phyloP scores from a whole-genome alignment of 2,329 filamentous ascomycete species.

The Paraphaeosphaeria sporulosa region DNA sequence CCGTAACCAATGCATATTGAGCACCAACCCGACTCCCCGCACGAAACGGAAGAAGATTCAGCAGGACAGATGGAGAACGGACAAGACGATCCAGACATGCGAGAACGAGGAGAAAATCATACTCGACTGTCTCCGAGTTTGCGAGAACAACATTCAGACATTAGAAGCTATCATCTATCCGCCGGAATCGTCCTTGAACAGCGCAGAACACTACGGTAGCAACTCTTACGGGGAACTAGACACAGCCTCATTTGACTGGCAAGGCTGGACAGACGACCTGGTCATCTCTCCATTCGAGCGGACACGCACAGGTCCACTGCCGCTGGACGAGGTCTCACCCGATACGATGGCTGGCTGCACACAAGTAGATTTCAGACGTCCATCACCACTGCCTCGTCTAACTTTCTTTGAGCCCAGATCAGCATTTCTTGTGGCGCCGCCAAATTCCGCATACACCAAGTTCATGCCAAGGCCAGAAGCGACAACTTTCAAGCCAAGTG shows the following conservation, averaged over 20 bases:
- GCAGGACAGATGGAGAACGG: conserved; percentile 36
- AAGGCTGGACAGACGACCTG: conserved; percentile 39
- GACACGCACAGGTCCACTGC: conserved; percentile 18
- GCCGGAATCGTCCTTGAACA: conserved; percentile 16
- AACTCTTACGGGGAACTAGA: conserved; percentile 28
- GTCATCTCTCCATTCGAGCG: conserved; percentile 34
- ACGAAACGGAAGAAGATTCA: conserved; percentile 42
- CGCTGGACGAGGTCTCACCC: conserved; percentile 30
- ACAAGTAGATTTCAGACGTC: conserved; percentile 5
- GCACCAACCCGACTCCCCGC: conserved; percentile 21
- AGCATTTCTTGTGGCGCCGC: conserved; percentile 18
- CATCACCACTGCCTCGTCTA: conserved; percentile 14
- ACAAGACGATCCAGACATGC: conserved; percentile 41
- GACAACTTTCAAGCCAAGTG: conserved; percentile 31
- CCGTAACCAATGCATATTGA: conserved; percentile 32
- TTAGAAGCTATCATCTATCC: conserved; percentile 28
- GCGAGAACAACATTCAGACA: conserved; percentile 40
- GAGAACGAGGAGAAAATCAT: conserved; percentile 41
- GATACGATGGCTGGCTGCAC: conserved; percentile 20
- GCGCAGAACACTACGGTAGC: conserved; percentile 23
- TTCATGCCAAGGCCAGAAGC: conserved; percentile 33
- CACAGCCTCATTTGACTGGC: conserved; percentile 37
- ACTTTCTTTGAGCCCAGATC: conserved; percentile 1
- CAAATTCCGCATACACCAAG: conserved; percentile 23
- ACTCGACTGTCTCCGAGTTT: conserved; percentile 41